Percentiles rank a stretch among this genome's conserved stretches.
phyloP scores from a whole-genome alignment of 768 basidiomycete species.

The Psilocybe azurescens region DNA sequence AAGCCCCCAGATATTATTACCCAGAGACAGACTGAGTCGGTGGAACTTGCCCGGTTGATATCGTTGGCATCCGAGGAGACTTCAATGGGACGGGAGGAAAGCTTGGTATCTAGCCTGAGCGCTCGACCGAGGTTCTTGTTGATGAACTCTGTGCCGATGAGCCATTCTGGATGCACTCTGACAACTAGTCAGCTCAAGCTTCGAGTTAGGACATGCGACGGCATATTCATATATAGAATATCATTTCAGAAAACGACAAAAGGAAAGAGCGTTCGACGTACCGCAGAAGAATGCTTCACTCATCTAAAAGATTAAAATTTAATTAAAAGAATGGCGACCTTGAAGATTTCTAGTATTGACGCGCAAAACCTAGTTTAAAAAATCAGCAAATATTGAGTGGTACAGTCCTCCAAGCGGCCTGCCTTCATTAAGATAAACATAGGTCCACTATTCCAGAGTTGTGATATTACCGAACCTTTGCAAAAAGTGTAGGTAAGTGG shows the following conservation, averaged over 20 bases:
- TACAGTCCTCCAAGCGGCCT: background rate
- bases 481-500: too few species aligned
- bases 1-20: background rate
- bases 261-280: constrained; percentile 32
- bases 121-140: constrained; percentile 76
- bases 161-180: constrained; percentile 82
- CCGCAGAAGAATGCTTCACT: constrained; percentile 87
- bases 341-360: constrained; percentile 23
- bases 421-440: constrained; percentile 84
- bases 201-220: background rate
- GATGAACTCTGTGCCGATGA: constrained; percentile 81
- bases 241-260: background rate
- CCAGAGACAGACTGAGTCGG: background rate
- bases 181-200: background rate
- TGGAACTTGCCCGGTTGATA: constrained; percentile 65
- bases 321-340: background rate
- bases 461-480: constrained; percentile 81
- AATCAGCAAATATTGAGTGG: too few species aligned
- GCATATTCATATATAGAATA: constrained; percentile 37
- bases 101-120: constrained; percentile 80
- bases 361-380: constrained; percentile 62
- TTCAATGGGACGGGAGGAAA: constrained; percentile 92
- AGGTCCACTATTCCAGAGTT: constrained; percentile 94
- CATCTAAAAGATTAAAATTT: constrained; percentile 50
- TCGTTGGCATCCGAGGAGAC: constrained; percentile 88